These are phyloP conservation scores for Smithsoniella earleae DNA, from an alignment of 163 green algal genomes.

Conservation along the genomic window DNA sequence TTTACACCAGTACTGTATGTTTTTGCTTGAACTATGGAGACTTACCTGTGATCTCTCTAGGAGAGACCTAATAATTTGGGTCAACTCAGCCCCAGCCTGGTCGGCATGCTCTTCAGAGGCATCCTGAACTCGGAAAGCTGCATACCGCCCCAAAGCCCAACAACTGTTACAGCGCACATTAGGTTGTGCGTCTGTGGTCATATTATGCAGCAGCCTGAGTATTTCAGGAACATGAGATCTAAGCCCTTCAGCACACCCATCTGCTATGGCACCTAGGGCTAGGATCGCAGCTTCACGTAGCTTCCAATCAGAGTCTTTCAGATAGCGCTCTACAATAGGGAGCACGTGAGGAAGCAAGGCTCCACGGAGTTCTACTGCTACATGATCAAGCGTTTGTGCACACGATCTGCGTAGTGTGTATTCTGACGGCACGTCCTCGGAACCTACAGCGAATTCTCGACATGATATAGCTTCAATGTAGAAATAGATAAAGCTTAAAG, in stretches of 20 bases:
- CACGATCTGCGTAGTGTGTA: constrained; percentile 25
- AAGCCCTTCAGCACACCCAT: constrained; percentile 83
- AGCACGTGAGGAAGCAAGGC: constrained; percentile 79
- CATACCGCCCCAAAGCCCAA: constrained; percentile 83
- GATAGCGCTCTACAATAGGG: constrained; percentile 66
- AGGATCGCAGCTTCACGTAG: constrained; percentile 78
- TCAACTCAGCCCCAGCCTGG: constrained; percentile 32
- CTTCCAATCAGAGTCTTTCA: constrained; percentile 54
- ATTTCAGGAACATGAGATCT: constrained; percentile 63
- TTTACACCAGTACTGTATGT: too few species aligned
- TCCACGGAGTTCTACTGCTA: constrained; percentile 73
- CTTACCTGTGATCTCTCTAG: constrained; percentile 12
- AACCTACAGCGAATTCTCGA: too few species aligned
- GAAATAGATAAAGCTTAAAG: too few species aligned
- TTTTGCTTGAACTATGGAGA: neutral
- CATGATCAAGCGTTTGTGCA: constrained; percentile 72
- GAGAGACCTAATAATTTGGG: constrained; percentile 34
- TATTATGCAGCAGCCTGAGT: constrained; percentile 40
- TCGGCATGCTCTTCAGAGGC: constrained; percentile 29
- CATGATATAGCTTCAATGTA: neutral
- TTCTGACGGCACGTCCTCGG: constrained; percentile 45
- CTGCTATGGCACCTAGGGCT: constrained; percentile 76
- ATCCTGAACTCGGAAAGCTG: constrained; percentile 47
- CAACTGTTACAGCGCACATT: constrained; percentile 76
- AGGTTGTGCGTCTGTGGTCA: constrained; percentile 41